These are phyloP conservation scores for Xylaria polymorpha DNA, from an alignment of 2,329 filamentous ascomycete species.

Conservation along the genomic window DNA sequence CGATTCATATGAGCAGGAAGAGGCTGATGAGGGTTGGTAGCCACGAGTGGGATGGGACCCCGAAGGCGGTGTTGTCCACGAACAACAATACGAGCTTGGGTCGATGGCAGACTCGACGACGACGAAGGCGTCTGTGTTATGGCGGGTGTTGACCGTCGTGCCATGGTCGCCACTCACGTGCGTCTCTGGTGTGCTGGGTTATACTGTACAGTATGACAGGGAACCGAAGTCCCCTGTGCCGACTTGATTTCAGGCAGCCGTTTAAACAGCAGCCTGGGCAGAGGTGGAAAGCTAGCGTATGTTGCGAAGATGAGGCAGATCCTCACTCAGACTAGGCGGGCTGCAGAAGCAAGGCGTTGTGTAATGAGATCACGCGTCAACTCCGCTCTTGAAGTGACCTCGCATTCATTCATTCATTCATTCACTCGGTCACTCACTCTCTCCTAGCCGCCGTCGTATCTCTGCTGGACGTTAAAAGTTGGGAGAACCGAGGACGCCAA, in stretches of 20 bases:
- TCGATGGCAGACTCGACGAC: background rate
- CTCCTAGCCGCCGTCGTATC: background rate
- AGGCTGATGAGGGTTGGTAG: constrained; percentile 25
- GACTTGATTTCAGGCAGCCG: constrained; percentile 29
- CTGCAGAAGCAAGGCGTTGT: background rate
- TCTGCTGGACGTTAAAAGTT: background rate
- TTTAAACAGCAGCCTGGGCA: constrained; percentile 19
- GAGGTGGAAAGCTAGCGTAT: constrained; percentile 2
- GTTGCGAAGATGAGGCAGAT: background rate
- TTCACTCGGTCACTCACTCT: too few species aligned
- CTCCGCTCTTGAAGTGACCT: background rate
- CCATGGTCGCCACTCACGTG: constrained; percentile 25
- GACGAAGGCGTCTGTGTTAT: constrained; percentile 3
- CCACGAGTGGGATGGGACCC: constrained; percentile 27
- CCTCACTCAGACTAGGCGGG: background rate
- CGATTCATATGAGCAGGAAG: constrained; percentile 3
- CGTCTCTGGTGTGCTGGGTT: background rate
- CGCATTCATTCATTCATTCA: background rate
- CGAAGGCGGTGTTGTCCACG: constrained; percentile 13
- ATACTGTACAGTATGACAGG: background rate
- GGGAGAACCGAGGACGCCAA: background rate
- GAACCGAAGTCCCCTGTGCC: constrained; percentile 8
- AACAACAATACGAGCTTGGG: background rate
- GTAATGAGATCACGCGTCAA: constrained; percentile 13
- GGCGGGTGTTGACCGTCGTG: background rate